Conservation (phyloP, 2,329 filamentous ascomycete genomes). For the Didymella exigua region DNA sequence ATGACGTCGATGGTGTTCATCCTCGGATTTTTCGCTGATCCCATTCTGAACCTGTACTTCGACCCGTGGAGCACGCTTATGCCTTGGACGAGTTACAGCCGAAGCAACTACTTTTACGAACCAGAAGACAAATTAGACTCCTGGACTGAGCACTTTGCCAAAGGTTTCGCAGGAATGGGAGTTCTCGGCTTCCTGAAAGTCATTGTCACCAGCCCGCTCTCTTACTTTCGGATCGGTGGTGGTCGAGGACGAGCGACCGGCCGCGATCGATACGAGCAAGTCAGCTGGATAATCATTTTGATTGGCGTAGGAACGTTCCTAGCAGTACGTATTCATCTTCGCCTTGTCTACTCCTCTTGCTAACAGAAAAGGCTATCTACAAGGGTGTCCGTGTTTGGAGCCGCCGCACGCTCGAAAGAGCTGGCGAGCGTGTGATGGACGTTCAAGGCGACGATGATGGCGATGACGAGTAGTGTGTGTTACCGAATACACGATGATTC, state of each 20-base stretch:
- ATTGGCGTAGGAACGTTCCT: constrained; percentile 82
- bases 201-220: constrained; percentile 75
- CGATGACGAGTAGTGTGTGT: constrained; percentile 50
- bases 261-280: constrained; percentile 75
- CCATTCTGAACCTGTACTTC: constrained; percentile 85
- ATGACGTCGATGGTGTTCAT: constrained; percentile 76
- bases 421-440: constrained; percentile 81
- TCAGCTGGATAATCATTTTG: constrained; percentile 79
- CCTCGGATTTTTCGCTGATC: constrained; percentile 90
- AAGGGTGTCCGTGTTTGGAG: constrained; percentile 78
- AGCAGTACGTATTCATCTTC: constrained; percentile 61
- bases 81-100: constrained; percentile 35
- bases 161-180: constrained; percentile 88
- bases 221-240: constrained; percentile 71
- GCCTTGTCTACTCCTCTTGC: not conserved
- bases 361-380: constrained; percentile 70
- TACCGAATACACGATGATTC: constrained; percentile 10
- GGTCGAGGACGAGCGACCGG: constrained; percentile 67
- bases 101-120: constrained; percentile 31
- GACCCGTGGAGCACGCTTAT: constrained; percentile 65
- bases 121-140: constrained; percentile 51
- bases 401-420: constrained; percentile 72
- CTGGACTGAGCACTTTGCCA: constrained; percentile 85
- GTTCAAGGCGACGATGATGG: constrained; percentile 70
- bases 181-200: constrained; percentile 84